These are phyloP conservation scores for Acacia pycnantha DNA, from an alignment of 331 rosid genomes.

Conservation along the genomic window DNA sequence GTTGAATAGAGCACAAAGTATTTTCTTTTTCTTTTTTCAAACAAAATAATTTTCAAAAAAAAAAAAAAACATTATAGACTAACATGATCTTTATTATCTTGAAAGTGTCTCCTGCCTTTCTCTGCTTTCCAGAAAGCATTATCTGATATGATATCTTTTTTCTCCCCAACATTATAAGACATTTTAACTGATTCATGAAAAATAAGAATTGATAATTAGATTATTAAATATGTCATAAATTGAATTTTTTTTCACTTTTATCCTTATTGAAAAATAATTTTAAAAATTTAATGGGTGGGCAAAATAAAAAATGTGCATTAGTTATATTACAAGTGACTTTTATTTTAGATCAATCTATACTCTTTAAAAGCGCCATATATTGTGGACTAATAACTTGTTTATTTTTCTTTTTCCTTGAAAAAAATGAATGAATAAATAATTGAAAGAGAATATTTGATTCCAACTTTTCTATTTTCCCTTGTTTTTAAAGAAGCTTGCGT, in stretches of 20 bases:
- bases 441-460: not conserved
- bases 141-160: not conserved
- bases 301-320: too few species aligned
- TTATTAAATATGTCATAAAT: too few species aligned
- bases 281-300: too few species aligned
- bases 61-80: not conserved
- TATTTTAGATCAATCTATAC: too few species aligned
- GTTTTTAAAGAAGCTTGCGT: not conserved
- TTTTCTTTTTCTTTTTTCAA: too few species aligned
- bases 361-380: too few species aligned
- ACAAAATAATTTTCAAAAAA: not conserved
- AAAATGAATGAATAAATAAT: not conserved
- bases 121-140: not conserved
- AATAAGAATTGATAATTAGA: too few species aligned
- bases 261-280: too few species aligned
- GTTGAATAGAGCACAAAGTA: not conserved
- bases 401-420: not conserved
- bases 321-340: too few species aligned
- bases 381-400: not conserved
- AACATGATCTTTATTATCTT: not conserved
- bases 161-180: too few species aligned
- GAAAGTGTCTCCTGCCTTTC: not conserved
- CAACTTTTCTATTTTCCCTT: not conserved
- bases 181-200: too few species aligned
- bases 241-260: too few species aligned